Conservation (phyloP, 441 rosid species). For the Erodium moschatum region DNA sequence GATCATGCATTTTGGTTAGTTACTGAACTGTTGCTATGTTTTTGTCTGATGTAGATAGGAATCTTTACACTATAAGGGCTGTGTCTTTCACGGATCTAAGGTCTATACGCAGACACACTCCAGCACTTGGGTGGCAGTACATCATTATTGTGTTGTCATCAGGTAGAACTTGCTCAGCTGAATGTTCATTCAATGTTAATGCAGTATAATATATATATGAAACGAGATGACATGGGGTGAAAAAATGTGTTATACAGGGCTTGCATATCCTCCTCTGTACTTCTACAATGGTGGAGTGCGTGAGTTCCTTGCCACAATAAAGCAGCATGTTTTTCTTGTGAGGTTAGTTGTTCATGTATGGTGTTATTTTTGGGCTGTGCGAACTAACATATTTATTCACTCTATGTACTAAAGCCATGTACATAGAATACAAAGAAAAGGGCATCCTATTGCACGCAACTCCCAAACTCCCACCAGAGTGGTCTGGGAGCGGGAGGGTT, state of each 20-base stretch:
- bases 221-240: neutral
- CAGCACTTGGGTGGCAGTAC: conserved; percentile 93
- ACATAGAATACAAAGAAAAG: neutral
- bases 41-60: conserved; percentile 50
- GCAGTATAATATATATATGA: neutral
- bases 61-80: conserved; percentile 75
- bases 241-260: conserved; percentile 45
- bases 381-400: neutral
- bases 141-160: conserved; percentile 77
- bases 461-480: neutral
- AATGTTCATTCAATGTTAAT: neutral
- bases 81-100: conserved; percentile 70
- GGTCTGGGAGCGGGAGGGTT: neutral
- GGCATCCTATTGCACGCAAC: neutral
- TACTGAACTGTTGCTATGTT: conserved; percentile 16
- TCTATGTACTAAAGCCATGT: neutral
- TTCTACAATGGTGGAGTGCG: conserved; percentile 92
- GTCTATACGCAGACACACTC: conserved; percentile 78
- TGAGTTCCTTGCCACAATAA: conserved; percentile 77
- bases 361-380: neutral
- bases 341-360: conserved; percentile 41
- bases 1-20: conserved; percentile 13
- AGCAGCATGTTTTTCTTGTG: conserved; percentile 76
- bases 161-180: conserved; percentile 37
- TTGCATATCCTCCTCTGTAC: conserved; percentile 86